Evolutionary conservation across 169 alveolate genomes (phyloP).

Genomic region (Plasmodium cynomolgi): DNA sequence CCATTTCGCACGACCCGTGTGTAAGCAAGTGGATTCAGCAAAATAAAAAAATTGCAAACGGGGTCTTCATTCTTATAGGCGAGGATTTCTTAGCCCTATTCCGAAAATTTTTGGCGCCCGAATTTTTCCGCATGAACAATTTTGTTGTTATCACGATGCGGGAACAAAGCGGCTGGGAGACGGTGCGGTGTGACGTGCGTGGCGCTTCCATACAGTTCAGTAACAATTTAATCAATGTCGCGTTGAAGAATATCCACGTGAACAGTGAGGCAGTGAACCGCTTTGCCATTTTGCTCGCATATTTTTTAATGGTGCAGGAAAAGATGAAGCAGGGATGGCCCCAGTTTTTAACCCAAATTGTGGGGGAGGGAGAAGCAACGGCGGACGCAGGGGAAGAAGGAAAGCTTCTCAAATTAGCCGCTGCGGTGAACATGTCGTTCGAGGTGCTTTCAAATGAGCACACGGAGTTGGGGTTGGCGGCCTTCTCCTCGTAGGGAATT

Average conservation of each 20-base stretch:
- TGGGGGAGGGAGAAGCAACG: background rate
- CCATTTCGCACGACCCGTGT: background rate
- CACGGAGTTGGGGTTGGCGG: background rate
- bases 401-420: background rate
- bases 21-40: constrained; percentile 10
- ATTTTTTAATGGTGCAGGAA: constrained; percentile 34
- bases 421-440: constrained; percentile 13
- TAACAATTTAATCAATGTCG: constrained; percentile 13
- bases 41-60: constrained; percentile 12
- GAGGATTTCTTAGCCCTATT: constrained; percentile 17
- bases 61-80: constrained; percentile 47
- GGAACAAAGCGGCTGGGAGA: background rate
- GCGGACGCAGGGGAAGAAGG: background rate
- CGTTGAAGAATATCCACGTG: constrained; percentile 9
- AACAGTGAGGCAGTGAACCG: background rate
- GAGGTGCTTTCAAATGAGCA: constrained; percentile 7
- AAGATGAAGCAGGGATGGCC: background rate
- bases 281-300: constrained; percentile 1
- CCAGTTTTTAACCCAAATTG: constrained; percentile 32
- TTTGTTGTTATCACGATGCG: constrained; percentile 32
- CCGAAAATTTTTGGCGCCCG: background rate
- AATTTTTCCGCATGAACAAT: constrained; percentile 28
- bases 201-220: constrained; percentile 20
- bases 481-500: background rate
- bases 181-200: background rate